Evolutionary conservation across 495 filamentous ascomycete species (phyloP).

Genomic region (Sabuloglossum arenarium): DNA sequence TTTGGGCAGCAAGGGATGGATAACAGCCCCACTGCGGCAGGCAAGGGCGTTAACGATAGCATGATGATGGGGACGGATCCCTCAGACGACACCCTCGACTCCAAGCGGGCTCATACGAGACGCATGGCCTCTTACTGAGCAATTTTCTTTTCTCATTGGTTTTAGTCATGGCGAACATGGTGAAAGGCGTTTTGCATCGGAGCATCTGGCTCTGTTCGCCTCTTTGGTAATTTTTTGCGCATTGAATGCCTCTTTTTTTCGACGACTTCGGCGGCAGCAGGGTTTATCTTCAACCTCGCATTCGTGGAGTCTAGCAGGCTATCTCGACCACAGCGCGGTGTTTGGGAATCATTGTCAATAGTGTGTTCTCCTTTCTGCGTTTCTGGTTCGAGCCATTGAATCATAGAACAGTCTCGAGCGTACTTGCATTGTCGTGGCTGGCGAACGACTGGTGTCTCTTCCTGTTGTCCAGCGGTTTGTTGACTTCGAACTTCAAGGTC

Average conservation of each 20-base stretch:
- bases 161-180: neutral
- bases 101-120: conserved; percentile 1
- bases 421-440: neutral
- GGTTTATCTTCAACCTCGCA: neutral
- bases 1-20: conserved; percentile 58
- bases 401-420: neutral
- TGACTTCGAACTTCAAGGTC: neutral
- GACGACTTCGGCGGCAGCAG: neutral
- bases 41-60: conserved; percentile 21
- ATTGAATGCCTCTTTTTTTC: neutral
- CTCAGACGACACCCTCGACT: neutral
- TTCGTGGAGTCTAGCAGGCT: neutral
- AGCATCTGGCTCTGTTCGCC: neutral
- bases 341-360: neutral
- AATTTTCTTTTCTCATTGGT: neutral
- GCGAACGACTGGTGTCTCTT: neutral
- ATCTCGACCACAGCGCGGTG: neutral
- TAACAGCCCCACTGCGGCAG: conserved; percentile 57
- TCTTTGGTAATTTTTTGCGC: neutral
- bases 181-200: neutral
- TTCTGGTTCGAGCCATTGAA: neutral
- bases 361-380: neutral
- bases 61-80: conserved; percentile 1
- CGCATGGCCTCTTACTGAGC: conserved; percentile 5
- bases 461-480: neutral